Evolutionary conservation across 2,329 filamentous ascomycete genomes (phyloP).

Genomic region (Aspergillus novoparasiticus): DNA sequence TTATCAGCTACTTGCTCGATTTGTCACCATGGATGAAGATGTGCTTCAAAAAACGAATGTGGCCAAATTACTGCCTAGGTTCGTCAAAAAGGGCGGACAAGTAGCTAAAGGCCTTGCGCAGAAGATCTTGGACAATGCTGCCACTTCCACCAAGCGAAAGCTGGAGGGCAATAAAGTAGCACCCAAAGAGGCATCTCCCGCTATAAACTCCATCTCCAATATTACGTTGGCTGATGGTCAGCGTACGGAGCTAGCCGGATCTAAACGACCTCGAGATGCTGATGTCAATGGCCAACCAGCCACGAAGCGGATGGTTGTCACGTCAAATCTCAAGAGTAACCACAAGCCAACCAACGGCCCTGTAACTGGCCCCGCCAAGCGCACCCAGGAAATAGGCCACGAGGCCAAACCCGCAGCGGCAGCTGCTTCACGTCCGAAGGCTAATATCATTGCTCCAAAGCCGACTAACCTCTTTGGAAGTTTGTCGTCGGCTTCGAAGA

Average conservation of each 20-base stretch:
- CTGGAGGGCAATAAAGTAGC: constrained; percentile 39
- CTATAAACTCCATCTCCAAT: constrained; percentile 22
- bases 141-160: constrained; percentile 48
- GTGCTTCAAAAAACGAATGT: constrained; percentile 63
- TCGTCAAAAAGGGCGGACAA: constrained; percentile 62
- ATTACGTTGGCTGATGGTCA: constrained; percentile 14
- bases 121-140: constrained; percentile 55
- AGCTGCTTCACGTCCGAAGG: constrained; percentile 36
- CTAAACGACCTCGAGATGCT: constrained; percentile 43
- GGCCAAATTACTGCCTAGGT: constrained; percentile 58
- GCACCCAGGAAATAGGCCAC: constrained; percentile 23
- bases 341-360: constrained; percentile 28
- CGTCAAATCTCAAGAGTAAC: constrained; percentile 36
- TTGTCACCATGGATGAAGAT: constrained; percentile 60
- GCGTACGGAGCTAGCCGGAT: constrained; percentile 31
- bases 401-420: constrained; percentile 36
- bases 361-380: constrained; percentile 32
- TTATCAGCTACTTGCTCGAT: constrained; percentile 55
- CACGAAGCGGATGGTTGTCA: constrained; percentile 42
- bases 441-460: constrained; percentile 45
- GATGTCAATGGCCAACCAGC: constrained; percentile 39
- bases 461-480: constrained; percentile 50
- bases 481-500: constrained; percentile 52
- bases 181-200: constrained; percentile 38
- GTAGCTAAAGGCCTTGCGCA: constrained; percentile 58